Conservation (phyloP, 371 early-diverging fungal genomes). For the Syncephalastrum contaminatum region DNA sequence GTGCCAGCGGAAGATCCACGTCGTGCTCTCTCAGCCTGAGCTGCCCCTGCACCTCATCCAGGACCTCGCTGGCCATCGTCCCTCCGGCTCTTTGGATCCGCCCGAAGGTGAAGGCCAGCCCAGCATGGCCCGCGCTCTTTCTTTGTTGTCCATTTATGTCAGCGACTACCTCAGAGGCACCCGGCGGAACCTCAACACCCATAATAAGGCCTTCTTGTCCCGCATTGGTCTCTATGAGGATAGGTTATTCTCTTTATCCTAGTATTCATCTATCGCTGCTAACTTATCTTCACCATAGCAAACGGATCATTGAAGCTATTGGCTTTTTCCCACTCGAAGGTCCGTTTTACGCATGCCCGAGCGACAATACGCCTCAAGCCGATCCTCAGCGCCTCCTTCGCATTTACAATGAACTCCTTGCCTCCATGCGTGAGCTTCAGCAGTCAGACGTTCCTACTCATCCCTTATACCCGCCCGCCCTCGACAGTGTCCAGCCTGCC, state of each 20-base stretch:
- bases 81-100: neutral
- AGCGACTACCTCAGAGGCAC: slow-evolving; percentile 25
- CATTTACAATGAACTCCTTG: slow-evolving; percentile 27
- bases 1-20: neutral
- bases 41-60: neutral
- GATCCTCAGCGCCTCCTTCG: slow-evolving; percentile 11
- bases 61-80: neutral
- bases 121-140: slow-evolving; percentile 26
- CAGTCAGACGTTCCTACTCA: slow-evolving; percentile 16
- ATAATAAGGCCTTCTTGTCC: slow-evolving; percentile 23
- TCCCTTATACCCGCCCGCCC: slow-evolving; percentile 10
- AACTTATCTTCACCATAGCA: slow-evolving; percentile 18
- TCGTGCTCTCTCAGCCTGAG: neutral
- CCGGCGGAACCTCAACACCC: slow-evolving; percentile 33
- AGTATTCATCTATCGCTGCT: neutral
- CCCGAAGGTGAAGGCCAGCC: slow-evolving; percentile 11
- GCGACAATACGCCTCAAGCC: too few relatives aligned
- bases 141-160: slow-evolving; percentile 28
- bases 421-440: slow-evolving; percentile 17
- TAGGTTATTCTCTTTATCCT: slow-evolving; percentile 23
- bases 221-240: slow-evolving; percentile 35
- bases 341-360: neutral
- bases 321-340: slow-evolving; percentile 40
- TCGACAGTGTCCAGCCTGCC: neutral
- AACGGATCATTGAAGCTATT: slow-evolving; percentile 28